Conservation (phyloP, 140 eudicot genomes). For the Ambrosia hybrid region DNA sequence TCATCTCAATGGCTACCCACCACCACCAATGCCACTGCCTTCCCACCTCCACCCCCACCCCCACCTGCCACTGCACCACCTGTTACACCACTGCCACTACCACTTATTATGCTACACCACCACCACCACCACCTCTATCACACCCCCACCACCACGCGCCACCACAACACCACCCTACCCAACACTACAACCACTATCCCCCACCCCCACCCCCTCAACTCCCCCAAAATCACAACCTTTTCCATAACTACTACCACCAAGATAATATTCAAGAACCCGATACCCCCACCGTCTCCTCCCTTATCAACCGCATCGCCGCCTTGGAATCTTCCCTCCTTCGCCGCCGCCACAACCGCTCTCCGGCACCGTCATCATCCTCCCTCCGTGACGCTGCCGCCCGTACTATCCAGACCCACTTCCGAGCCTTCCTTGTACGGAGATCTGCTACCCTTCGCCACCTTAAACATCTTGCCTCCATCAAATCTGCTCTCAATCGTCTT, state of each 20-base stretch:
- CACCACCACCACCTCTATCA: constrained; percentile 27
- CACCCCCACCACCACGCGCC: constrained; percentile 34
- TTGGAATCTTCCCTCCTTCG: constrained; percentile 79
- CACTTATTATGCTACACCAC: constrained; percentile 43
- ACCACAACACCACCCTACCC: constrained; percentile 25
- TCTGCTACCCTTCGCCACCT: constrained; percentile 72
- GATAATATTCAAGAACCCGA: constrained; percentile 15
- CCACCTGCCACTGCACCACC: constrained; percentile 44
- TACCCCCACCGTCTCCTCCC: constrained; percentile 50
- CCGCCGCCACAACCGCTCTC: constrained; percentile 43
- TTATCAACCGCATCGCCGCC: constrained; percentile 79
- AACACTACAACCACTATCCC: too few species aligned
- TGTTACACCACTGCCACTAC: constrained; percentile 50
- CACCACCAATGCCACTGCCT: constrained; percentile 49
- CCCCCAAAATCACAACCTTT: constrained; percentile 23
- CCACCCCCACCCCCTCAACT: constrained; percentile 29
- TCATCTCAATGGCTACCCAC: constrained; percentile 44
- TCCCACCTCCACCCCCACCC: constrained; percentile 32
- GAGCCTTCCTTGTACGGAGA: constrained; percentile 78
- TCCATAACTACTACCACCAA: constrained; percentile 24
- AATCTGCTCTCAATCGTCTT: constrained; percentile 54
- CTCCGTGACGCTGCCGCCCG: constrained; percentile 83
- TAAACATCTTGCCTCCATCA: constrained; percentile 67
- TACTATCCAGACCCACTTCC: constrained; percentile 75
- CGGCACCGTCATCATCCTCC: constrained; percentile 30